These are phyloP conservation scores for Medicago lupulina DNA, from an alignment of 306 rosid genomes.

Conservation along the genomic window DNA sequence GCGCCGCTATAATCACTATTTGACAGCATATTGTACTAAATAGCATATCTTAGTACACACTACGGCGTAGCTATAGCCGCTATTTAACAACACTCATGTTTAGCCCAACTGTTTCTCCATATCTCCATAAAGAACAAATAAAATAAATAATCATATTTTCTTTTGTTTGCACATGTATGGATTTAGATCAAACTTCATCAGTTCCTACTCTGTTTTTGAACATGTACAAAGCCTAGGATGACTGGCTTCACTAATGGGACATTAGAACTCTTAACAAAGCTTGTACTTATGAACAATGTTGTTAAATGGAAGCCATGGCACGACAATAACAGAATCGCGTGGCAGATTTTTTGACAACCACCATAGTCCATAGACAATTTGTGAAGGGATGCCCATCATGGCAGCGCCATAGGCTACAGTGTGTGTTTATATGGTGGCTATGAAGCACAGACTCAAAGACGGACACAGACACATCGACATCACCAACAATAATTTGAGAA, in stretches of 20 bases:
- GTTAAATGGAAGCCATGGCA: background rate
- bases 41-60: background rate
- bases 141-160: background rate
- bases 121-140: background rate
- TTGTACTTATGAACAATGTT: background rate
- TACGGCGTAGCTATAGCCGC: background rate
- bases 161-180: constrained; percentile 35
- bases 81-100: background rate
- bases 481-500: no score
- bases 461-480: no score
- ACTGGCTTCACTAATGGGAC: background rate
- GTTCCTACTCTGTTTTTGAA: constrained; percentile 39
- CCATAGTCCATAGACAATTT: background rate
- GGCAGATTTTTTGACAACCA: background rate
- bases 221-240: constrained; percentile 39
- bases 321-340: background rate
- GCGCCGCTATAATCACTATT: background rate
- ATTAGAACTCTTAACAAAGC: constrained; percentile 18
- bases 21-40: background rate
- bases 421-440: background rate
- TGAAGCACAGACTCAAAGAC: no score
- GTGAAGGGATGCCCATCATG: background rate
- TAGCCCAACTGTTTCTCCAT: constrained; percentile 23
- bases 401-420: background rate
- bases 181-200: constrained; percentile 31